A percentile compares a stretch with the other conserved stretches of the same genome.
Conservation (phyloP, 305 asterid species). For the Solanum chacoense region DNA sequence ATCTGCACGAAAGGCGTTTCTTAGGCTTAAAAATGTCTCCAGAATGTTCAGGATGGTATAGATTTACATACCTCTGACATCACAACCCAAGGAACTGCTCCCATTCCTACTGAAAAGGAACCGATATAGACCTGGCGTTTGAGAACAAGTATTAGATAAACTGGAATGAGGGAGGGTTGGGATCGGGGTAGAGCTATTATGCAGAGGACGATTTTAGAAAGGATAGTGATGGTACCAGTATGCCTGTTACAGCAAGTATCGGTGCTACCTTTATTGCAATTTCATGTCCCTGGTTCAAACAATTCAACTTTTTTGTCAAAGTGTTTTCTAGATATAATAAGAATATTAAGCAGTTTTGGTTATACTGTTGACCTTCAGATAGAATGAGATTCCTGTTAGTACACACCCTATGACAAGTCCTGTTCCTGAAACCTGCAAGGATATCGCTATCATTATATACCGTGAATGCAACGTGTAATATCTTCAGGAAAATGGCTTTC, state of each 20-base stretch:
- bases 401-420: slow-evolving; percentile 78
- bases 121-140: slow-evolving; percentile 68
- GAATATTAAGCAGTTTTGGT: not conserved
- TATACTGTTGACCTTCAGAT: slow-evolving; percentile 44
- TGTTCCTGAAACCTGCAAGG: slow-evolving; percentile 56
- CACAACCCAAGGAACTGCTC: slow-evolving; percentile 99
- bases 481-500: not conserved
- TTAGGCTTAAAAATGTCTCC: not conserved
- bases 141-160: not conserved
- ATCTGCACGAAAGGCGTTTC: slow-evolving; percentile 28
- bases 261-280: slow-evolving; percentile 57
- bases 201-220: not conserved
- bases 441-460: not conserved
- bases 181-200: not conserved
- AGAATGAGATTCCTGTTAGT: slow-evolving; percentile 62
- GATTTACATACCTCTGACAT: slow-evolving; percentile 77
- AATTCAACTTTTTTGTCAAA: slow-evolving; percentile 2
- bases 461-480: not conserved
- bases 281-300: slow-evolving; percentile 47
- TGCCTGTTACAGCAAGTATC: slow-evolving; percentile 74
- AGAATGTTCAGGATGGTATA: not conserved
- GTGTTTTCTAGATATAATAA: not conserved
- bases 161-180: not conserved
- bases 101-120: slow-evolving; percentile 88
- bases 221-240: slow-evolving; percentile 43